phyloP scores from a whole-genome alignment of 768 basidiomycete genomes.

The Psilocybe cubensis region DNA sequence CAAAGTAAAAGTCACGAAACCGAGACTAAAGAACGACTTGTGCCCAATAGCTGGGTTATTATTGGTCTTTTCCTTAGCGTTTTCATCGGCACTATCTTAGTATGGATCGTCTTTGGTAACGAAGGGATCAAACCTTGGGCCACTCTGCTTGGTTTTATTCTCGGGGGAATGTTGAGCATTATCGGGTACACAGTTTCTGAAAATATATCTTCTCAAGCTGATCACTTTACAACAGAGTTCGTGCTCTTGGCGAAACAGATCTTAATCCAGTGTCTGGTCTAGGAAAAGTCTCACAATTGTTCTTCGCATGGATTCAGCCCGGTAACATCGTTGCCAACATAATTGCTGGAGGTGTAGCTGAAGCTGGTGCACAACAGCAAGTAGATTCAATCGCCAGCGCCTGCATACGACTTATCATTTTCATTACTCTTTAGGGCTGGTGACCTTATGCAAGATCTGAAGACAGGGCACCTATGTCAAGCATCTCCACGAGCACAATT shows the following conservation, averaged over 20 bases:
- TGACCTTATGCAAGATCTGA: conserved; percentile 98
- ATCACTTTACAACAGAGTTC: conserved; percentile 60
- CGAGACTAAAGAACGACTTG: conserved; percentile 80
- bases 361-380: conserved; percentile 92
- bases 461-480: conserved; percentile 91
- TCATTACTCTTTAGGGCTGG: conserved; percentile 75
- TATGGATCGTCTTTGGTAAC: conserved; percentile 88
- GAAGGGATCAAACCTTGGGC: conserved; percentile 97
- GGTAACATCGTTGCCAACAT: conserved; percentile 98
- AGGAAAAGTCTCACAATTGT: conserved; percentile 92
- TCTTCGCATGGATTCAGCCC: conserved; percentile 94
- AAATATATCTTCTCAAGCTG: not conserved
- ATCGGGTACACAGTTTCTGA: conserved; percentile 58
- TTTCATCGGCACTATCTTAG: conserved; percentile 71
- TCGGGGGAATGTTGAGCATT: conserved; percentile 85
- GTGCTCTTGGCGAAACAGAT: conserved; percentile 95
- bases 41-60: conserved; percentile 80
- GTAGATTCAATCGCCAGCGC: conserved; percentile 20
- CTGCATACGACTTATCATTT: not conserved
- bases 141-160: conserved; percentile 78
- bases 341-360: conserved; percentile 95
- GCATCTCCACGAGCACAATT: conserved; percentile 95
- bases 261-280: conserved; percentile 91
- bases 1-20: conserved; percentile 59
- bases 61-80: conserved; percentile 67